phyloP scores from a whole-genome alignment of 495 filamentous ascomycete species.

The Barbatosphaeria neglecta region DNA sequence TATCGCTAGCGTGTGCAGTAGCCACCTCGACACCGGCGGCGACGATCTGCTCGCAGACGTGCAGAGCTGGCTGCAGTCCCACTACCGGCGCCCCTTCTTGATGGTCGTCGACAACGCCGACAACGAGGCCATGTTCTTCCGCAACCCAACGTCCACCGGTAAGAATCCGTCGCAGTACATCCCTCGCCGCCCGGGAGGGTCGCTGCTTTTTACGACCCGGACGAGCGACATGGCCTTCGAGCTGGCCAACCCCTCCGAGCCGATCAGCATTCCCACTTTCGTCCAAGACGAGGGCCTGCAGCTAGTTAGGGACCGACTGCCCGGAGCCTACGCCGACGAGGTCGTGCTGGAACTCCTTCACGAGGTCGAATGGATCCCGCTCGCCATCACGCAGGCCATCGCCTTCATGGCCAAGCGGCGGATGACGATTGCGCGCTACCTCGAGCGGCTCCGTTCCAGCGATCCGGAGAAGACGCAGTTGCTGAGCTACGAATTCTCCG shows the following conservation, averaged over 20 bases:
- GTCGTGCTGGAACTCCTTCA: conserved; percentile 3
- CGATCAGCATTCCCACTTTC: conserved; percentile 13
- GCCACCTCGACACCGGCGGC: neutral
- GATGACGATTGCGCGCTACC: conserved; percentile 10
- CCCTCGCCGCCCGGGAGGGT: conserved; percentile 9
- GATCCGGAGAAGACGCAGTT: conserved; percentile 1
- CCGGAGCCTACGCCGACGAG: conserved; percentile 1
- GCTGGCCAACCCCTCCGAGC: conserved; percentile 7
- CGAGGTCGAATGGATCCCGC: conserved; percentile 13
- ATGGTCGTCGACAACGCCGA: conserved; percentile 37
- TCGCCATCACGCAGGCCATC: conserved; percentile 22
- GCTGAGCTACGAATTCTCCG: conserved; percentile 26
- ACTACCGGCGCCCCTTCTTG: conserved; percentile 23
- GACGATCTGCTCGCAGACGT: neutral
- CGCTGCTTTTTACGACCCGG: conserved; percentile 17
- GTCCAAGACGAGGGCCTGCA: neutral
- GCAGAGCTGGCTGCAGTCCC: conserved; percentile 16
- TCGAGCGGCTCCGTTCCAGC: conserved; percentile 3
- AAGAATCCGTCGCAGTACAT: conserved; percentile 10
- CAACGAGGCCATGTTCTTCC: conserved; percentile 19
- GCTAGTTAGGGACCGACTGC: neutral
- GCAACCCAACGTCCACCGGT: neutral
- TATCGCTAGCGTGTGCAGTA: conserved; percentile 5
- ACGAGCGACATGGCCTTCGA: conserved; percentile 12
- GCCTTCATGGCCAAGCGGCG: conserved; percentile 18